These are phyloP conservation scores for Kodamaea arcana DNA, from an alignment of 1,139 yeast genomes.

Conservation along the genomic window DNA sequence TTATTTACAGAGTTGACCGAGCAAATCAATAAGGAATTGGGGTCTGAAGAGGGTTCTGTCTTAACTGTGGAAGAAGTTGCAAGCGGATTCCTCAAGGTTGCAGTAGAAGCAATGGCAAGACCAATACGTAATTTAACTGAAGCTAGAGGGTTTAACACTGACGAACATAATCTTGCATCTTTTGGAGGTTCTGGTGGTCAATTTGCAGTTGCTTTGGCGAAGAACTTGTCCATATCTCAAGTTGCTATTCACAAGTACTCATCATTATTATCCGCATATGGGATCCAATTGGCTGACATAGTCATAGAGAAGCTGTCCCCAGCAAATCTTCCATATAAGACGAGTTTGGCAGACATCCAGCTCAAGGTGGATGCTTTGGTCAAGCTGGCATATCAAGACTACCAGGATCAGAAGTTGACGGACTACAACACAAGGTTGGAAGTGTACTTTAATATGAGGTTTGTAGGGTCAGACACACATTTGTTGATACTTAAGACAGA, in stretches of 20 bases:
- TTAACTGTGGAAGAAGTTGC: constrained; percentile 40
- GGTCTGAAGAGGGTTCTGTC: constrained; percentile 13
- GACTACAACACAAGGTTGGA: constrained; percentile 40
- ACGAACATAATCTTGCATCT: constrained; percentile 41
- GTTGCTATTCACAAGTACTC: constrained; percentile 45
- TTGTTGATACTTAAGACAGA: constrained; percentile 51
- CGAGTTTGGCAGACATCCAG: constrained; percentile 20
- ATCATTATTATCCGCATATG: constrained; percentile 42
- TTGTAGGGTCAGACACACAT: constrained; percentile 84
- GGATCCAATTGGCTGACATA: constrained; percentile 42
- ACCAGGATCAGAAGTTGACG: constrained; percentile 27
- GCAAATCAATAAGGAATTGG: constrained; percentile 30
- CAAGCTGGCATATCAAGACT: constrained; percentile 28
- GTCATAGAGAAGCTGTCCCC: constrained; percentile 66
- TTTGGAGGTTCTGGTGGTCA: constrained; percentile 51
- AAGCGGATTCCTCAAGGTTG: constrained; percentile 40
- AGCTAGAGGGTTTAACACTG: constrained; percentile 39
- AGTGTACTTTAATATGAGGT: constrained; percentile 70
- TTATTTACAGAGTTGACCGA: constrained; percentile 32
- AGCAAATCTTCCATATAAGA: constrained; percentile 26
- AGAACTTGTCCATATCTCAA: constrained; percentile 33
- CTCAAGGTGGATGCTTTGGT: constrained; percentile 22
- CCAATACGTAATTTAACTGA: constrained; percentile 44
- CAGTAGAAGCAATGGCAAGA: constrained; percentile 45
- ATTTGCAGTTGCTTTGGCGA: constrained; percentile 37